Conservation (phyloP, 768 basidiomycete species). For the Xanthoconium stramineum region DNA sequence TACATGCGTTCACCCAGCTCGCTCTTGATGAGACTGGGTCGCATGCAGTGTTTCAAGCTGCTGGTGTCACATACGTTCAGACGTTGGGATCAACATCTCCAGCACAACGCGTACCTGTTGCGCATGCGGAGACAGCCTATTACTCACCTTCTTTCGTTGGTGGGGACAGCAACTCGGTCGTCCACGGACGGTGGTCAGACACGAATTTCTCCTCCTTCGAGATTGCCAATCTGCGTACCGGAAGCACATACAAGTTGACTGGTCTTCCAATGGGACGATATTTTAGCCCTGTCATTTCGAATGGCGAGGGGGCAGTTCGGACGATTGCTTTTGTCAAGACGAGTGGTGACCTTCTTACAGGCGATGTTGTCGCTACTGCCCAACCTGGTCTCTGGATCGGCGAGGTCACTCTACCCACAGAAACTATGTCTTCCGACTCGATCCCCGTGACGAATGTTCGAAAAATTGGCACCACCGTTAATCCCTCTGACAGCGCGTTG, state of each 20-base stretch:
- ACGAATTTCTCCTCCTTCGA: constrained; percentile 61
- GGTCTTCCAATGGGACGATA: constrained; percentile 67
- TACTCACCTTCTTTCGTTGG: constrained; percentile 61
- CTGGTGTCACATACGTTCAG: constrained; percentile 40
- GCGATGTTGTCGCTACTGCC: constrained; percentile 63
- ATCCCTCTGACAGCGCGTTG: constrained; percentile 36
- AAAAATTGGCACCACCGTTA: constrained; percentile 51
- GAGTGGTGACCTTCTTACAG: constrained; percentile 56
- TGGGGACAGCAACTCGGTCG: constrained; percentile 41
- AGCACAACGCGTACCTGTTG: constrained; percentile 45
- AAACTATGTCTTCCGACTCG: constrained; percentile 14
- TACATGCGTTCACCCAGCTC: constrained; percentile 62
- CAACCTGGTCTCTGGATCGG: constrained; percentile 63
- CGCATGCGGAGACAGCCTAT: constrained; percentile 48
- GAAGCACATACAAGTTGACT: constrained; percentile 44
- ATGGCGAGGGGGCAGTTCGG: constrained; percentile 37
- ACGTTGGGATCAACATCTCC: constrained; percentile 23
- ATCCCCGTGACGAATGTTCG: constrained; percentile 47
- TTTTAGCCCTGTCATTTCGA: constrained; percentile 55
- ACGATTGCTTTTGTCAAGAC: constrained; percentile 64
- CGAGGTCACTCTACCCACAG: constrained; percentile 49
- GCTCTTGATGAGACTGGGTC: constrained; percentile 52
- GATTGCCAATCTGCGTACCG: constrained; percentile 49
- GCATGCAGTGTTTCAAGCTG: constrained; percentile 63
- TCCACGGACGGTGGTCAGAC: constrained; percentile 72